phyloP scores from a whole-genome alignment of 2,329 filamentous ascomycete species.

The Cercospora janseana region DNA sequence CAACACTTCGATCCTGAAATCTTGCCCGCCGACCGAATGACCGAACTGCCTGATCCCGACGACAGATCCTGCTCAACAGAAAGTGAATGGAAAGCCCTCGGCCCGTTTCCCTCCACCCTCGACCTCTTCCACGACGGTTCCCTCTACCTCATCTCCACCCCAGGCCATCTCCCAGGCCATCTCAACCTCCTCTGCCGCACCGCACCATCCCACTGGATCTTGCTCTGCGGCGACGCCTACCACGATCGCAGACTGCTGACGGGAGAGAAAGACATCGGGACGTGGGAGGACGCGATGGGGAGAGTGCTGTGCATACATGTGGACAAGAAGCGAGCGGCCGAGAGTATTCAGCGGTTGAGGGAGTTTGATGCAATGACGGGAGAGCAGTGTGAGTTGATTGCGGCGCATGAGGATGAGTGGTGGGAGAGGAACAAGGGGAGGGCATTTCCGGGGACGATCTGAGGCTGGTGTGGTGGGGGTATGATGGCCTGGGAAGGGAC shows the following conservation, averaged over 20 bases:
- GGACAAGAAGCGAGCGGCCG: slow-evolving; percentile 47
- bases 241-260: slow-evolving; percentile 53
- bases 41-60: slow-evolving; percentile 43
- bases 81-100: slow-evolving; percentile 45
- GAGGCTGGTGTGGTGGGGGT: too few relatives aligned
- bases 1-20: slow-evolving; percentile 48
- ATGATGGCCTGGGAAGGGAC: too few relatives aligned
- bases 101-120: slow-evolving; percentile 46
- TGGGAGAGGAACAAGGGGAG: slow-evolving; percentile 35
- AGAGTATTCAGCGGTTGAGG: slow-evolving; percentile 45
- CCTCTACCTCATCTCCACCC: slow-evolving; percentile 50
- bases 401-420: slow-evolving; percentile 54
- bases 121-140: slow-evolving; percentile 51
- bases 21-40: slow-evolving; percentile 43
- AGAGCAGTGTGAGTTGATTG: slow-evolving; percentile 50
- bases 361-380: slow-evolving; percentile 36
- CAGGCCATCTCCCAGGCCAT: slow-evolving; percentile 54
- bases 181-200: slow-evolving; percentile 51
- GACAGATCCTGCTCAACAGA: neutral
- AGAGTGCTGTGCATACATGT: slow-evolving; percentile 52
- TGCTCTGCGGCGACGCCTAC: slow-evolving; percentile 55
- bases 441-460: slow-evolving; percentile 35
- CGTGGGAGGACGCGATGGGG: slow-evolving; percentile 50
- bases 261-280: slow-evolving; percentile 53
- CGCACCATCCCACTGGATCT: slow-evolving; percentile 44